Percentiles rank a stretch among this genome's conserved stretches.
Evolutionary conservation across 192 early-diverging fungal genomes (phyloP).

Genomic region (Mortierella hygrophila): DNA sequence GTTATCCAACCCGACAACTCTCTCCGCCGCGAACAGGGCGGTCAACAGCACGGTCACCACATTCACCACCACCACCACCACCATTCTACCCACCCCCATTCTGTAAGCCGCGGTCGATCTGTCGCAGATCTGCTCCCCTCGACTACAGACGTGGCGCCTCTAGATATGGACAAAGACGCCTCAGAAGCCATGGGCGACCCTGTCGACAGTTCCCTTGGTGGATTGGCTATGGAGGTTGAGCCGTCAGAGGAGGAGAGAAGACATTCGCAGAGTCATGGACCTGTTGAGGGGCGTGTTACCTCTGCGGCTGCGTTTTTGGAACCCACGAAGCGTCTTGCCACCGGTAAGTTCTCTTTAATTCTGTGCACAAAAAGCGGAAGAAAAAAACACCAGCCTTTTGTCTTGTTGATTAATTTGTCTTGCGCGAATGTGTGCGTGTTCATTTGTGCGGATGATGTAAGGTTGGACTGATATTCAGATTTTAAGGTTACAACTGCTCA

Average conservation of each 20-base stretch:
- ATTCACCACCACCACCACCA: background rate
- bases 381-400: background rate
- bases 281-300: background rate
- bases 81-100: background rate
- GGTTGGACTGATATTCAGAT: too few relatives aligned
- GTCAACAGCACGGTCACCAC: conserved; percentile 3
- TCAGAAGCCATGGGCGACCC: conserved; percentile 25
- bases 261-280: background rate
- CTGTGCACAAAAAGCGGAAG: background rate
- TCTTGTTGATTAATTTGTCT: background rate
- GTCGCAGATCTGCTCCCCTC: conserved; percentile 35
- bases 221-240: conserved; percentile 10
- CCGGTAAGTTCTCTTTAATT: background rate
- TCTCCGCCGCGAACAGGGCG: too few relatives aligned
- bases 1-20: conserved; percentile 28
- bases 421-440: background rate
- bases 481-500: too few relatives aligned
- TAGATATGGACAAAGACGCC: conserved; percentile 35
- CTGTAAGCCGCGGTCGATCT: conserved; percentile 20
- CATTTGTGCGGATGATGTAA: too few relatives aligned
- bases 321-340: conserved; percentile 1
- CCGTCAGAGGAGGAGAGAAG: background rate
- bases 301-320: conserved; percentile 4
- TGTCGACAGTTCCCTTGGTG: conserved; percentile 21
- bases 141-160: conserved; percentile 11